Base-by-base conservation (phyloP, 495 filamentous ascomycete genomes). In the Penicillium coffeae region DNA sequence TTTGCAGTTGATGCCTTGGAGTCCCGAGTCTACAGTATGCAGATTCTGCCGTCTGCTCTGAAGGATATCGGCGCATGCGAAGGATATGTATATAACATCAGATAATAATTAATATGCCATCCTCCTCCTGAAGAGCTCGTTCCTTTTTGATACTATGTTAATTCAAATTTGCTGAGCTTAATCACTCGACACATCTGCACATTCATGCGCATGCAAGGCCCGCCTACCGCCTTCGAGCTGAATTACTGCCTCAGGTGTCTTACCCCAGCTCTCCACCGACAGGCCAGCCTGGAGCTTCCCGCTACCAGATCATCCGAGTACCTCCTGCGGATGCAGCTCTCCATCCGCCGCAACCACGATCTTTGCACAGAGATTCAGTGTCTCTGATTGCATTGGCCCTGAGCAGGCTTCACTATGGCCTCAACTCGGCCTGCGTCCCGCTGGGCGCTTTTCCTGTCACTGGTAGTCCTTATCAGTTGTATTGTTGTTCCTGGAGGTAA, bases 361-460 rank as follows among this genome's bases (percentile, higher is more conserved):
- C 38, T 59, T 51, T 18, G 38, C 44, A 62, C 60, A 56, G 62
- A 66, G 61, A 53, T 64, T 67, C 65, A 71, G 60, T 54, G 59
- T 70, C 56, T 68, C 60, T 65, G 64, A 65, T 60, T 61, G 58
- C 47, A 50, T 43, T 51, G 41, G 55, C 39, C 42, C 39, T 44
- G 16, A 38, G 13, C 35, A 30, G 25, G 25, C 35, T 38, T 38
- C 47, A 66, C 21, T 38, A 75, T 75, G 72, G 62, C 69, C 65
- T 56, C 58, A 51, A 63, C 62, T 46, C 72, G 67, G 63, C 73
- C 71, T 61, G 61, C 69, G 69, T 79, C 74, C 73, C 70, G 64
- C 64, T 85, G 83, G 83, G 75, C 77, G 52, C 63, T 77, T 50
- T 72, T 79, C 46, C 56, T 70, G 27, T 68, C 65, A 12, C 42